Base-by-base conservation (phyloP, 257 asterid species). In the Henckelia pumila region DNA sequence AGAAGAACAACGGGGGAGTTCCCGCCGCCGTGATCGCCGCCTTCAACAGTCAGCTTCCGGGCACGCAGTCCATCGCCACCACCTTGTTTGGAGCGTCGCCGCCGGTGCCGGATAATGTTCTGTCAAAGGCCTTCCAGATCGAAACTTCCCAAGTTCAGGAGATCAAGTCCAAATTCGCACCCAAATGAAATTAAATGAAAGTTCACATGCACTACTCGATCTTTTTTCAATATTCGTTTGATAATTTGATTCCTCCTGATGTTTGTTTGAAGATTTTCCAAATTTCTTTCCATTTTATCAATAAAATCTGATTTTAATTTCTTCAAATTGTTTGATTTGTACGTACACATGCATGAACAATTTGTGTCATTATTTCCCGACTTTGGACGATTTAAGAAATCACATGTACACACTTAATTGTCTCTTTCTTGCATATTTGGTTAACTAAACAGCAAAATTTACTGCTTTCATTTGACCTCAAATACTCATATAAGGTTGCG, bases 1-100 rank as follows among this genome's bases (percentile, higher is more conserved):
- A 90, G 75, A 82, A 83, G 82, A 90, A 90, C 83, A 86, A 84
- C 63, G 86, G 85, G 4, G 55, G 75, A 16, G 53, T 49, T 3
- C 80, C 88, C 1, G 92, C 95, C 7, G 84, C 96, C 1, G 96
- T 86, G 26, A 7, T 90, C 56, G 58, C 89, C 35, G 95, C 80
- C 50, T 88, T 90, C 80, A 88, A 86, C 65, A 90, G 96, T 79
- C 97, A 88, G 73, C 71, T 88, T 0, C 96, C 95, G 3, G 97
- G 97, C 2, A 84, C 92, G 13, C 95, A 88, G 78, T 73, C 85
- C 32, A 79, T 88, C 59, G 89, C 96, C 6, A 67, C 66, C 73
- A 79, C 97, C 0, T 59, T 90, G 79, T 90, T 90, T 23, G 85
- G 83, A 5, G 79, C 95, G 0, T 1, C 78, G 25, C 97, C 97